A percentile compares a stretch with the other conserved stretches of the same genome.
Conservation (phyloP, 2,329 filamentous ascomycete species). For the Aspergillus carbonarius region DNA sequence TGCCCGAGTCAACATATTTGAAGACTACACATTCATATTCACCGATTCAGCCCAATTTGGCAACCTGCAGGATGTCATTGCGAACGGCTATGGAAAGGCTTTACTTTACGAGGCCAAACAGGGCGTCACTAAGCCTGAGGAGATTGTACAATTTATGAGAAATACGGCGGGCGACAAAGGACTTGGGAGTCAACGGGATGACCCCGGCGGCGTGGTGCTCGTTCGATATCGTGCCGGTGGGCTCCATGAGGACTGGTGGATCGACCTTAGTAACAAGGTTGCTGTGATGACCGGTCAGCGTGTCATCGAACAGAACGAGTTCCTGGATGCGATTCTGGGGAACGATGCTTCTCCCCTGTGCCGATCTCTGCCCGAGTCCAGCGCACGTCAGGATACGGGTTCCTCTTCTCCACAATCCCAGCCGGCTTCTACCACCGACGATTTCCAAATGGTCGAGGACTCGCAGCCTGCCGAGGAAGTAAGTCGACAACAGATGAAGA, state of each 20-base stretch:
- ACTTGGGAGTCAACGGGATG: conserved; percentile 61
- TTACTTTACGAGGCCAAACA: conserved; percentile 63
- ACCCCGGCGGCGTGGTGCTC: conserved; percentile 69
- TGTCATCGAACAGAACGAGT: conserved; percentile 84
- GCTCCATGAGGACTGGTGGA: conserved; percentile 64
- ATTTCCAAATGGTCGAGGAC: conserved; percentile 10
- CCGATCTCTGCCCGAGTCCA: conserved; percentile 58
- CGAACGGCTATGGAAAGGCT: conserved; percentile 79
- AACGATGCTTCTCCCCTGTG: conserved; percentile 73
- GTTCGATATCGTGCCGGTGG: conserved; percentile 68
- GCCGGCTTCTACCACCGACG: conserved; percentile 6
- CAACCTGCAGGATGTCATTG: conserved; percentile 71
- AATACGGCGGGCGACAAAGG: conserved; percentile 72
- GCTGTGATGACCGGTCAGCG: conserved; percentile 74
- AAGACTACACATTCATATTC: conserved; percentile 86
- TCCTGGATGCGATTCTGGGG: conserved; percentile 83
- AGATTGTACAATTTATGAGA: conserved; percentile 76
- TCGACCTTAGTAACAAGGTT: conserved; percentile 66
- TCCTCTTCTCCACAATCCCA: not conserved
- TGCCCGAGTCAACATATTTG: conserved; percentile 69
- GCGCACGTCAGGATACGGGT: conserved; percentile 27
- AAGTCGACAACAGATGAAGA: conserved; percentile 17
- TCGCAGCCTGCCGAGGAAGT: conserved; percentile 18
- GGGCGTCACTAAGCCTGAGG: conserved; percentile 66
- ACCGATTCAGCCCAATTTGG: conserved; percentile 73